These are phyloP conservation scores for Geotrichum siamense DNA, from an alignment of 1,139 yeast genomes.

Conservation along the genomic window DNA sequence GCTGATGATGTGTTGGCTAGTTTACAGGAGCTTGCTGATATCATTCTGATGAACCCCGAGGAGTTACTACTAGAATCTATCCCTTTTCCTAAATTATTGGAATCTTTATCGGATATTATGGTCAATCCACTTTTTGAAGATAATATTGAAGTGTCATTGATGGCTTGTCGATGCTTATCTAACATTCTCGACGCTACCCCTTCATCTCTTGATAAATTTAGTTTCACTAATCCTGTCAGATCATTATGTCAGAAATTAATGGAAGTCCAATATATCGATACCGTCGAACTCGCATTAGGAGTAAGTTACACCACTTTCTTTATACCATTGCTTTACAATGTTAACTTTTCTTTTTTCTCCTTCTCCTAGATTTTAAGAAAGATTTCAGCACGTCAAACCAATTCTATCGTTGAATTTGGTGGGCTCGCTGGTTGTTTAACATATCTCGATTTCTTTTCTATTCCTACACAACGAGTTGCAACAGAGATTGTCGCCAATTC, in stretches of 20 bases:
- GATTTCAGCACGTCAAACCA: constrained; percentile 35
- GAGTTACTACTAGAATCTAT: constrained; percentile 36
- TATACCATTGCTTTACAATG: neutral
- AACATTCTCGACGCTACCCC: constrained; percentile 73
- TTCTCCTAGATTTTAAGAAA: constrained; percentile 31
- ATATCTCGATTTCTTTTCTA: constrained; percentile 80
- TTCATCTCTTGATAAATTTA: constrained; percentile 57
- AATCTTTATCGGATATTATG: constrained; percentile 52
- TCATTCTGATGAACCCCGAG: constrained; percentile 35
- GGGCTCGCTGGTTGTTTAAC: constrained; percentile 63
- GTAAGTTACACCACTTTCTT: constrained; percentile 35
- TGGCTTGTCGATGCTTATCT: constrained; percentile 79
- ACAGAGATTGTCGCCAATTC: constrained; percentile 71
- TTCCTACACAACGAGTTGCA: constrained; percentile 84
- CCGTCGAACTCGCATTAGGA: constrained; percentile 87
- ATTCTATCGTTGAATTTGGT: constrained; percentile 40
- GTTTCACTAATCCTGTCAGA: constrained; percentile 59
- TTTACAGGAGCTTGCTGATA: constrained; percentile 36
- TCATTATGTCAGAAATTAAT: constrained; percentile 58
- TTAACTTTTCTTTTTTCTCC: too few species aligned
- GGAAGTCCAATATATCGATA: constrained; percentile 77
- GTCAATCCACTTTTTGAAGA: constrained; percentile 52
- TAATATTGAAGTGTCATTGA: constrained; percentile 70
- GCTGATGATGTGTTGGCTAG: constrained; percentile 41
- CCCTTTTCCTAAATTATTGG: constrained; percentile 54